phyloP scores from a whole-genome alignment of 768 basidiomycete genomes.

The Trichaptum fuscoviolaceum region DNA sequence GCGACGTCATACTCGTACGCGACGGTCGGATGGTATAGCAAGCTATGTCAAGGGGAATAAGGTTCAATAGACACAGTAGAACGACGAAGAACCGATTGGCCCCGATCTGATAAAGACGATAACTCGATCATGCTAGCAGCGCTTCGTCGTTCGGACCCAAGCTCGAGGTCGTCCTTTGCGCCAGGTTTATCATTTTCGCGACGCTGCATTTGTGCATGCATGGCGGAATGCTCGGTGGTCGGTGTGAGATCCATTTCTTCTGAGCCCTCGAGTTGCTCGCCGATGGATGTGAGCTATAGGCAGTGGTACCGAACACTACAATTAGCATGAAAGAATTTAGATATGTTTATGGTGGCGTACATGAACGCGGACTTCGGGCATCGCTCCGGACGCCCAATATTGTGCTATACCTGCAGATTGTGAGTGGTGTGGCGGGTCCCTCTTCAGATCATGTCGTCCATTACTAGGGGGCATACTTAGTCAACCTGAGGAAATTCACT shows the following conservation, averaged over 20 bases:
- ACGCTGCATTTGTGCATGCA: not conserved
- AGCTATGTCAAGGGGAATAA: not conserved
- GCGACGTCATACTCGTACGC: not conserved
- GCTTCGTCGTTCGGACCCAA: not conserved
- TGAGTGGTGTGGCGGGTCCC: not conserved
- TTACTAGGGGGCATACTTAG: not conserved
- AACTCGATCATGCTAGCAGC: not conserved
- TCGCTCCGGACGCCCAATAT: not conserved
- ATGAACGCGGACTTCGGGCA: not conserved
- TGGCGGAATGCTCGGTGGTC: not conserved
- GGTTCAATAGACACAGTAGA: not conserved
- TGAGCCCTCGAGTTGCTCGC: not conserved
- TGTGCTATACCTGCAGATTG: not conserved
- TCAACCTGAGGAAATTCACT: not conserved
- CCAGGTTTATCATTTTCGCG: not conserved
- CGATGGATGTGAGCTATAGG: not conserved
- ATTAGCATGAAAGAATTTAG: not conserved
- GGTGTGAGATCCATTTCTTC: not conserved
- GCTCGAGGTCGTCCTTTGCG: not conserved
- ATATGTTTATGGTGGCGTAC: not conserved
- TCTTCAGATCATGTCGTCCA: conserved; percentile 1
- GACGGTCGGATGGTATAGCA: not conserved
- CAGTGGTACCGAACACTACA: not conserved
- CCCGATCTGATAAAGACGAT: not conserved
- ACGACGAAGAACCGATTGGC: not conserved